phyloP scores from a whole-genome alignment of 305 asterid species.

The Salvia sclarea region DNA sequence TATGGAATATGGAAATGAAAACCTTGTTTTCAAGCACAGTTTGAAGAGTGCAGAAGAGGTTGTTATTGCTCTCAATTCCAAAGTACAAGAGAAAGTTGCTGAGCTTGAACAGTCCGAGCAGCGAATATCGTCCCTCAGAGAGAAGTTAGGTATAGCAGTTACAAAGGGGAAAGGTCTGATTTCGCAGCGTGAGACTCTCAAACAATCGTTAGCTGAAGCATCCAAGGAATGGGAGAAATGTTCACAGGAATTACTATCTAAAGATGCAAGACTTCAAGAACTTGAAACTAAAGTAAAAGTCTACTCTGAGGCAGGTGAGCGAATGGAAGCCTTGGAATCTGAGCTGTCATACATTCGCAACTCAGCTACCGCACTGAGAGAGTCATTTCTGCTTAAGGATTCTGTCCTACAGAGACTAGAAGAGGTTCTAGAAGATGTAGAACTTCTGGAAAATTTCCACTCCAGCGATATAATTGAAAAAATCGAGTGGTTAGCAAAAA shows the following conservation, averaged over 20 bases:
- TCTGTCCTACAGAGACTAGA: conserved; percentile 93
- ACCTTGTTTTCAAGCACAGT: conserved; percentile 57
- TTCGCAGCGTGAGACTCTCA: conserved; percentile 86
- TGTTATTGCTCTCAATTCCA: conserved; percentile 48
- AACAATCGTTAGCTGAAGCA: conserved; percentile 79
- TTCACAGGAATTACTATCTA: conserved; percentile 71
- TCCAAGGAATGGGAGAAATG: conserved; percentile 75
- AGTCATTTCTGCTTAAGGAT: conserved; percentile 97
- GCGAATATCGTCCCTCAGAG: conserved; percentile 86
- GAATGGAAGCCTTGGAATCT: conserved; percentile 97
- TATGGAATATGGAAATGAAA: conserved; percentile 69
- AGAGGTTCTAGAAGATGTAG: conserved; percentile 94
- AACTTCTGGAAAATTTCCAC: conserved; percentile 91
- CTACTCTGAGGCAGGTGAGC: conserved; percentile 94
- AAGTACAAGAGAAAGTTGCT: conserved; percentile 61
- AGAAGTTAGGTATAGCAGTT: conserved; percentile 94
- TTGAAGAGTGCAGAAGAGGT: conserved; percentile 62
- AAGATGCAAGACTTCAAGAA: conserved; percentile 75
- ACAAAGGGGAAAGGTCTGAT: conserved; percentile 96
- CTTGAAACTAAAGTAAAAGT: conserved; percentile 81
- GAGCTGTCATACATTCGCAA: conserved; percentile 97
- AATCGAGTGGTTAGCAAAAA: conserved; percentile 88
- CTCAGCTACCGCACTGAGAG: conserved; percentile 94
- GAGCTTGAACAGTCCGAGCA: conserved; percentile 91
- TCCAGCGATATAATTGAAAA: conserved; percentile 80